Percentiles rank a stretch among this genome's conserved stretches.
phyloP scores from a whole-genome alignment of 202 grass and related monocot genomes.

The Panicum hallii region DNA sequence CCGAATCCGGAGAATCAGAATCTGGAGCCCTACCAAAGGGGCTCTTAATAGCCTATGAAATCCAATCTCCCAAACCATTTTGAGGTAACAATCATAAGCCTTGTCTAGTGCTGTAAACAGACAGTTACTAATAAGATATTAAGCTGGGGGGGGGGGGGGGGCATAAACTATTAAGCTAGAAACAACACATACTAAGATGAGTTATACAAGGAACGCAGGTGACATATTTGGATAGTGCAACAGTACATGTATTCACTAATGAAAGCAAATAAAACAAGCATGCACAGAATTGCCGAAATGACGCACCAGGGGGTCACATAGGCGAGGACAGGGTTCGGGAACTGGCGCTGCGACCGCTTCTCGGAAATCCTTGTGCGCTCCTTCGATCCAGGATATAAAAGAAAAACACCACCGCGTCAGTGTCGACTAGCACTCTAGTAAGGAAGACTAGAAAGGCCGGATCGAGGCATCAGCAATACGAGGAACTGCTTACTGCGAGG shows the following conservation, averaged over 20 bases:
- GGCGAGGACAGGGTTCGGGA: slow-evolving; percentile 76
- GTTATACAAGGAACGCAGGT: background rate
- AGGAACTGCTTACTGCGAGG: slow-evolving; percentile 58
- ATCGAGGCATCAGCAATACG: background rate
- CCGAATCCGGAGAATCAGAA: too few relatives aligned
- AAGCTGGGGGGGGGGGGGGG: too few relatives aligned
- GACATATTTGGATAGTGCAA: background rate
- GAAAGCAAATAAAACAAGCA: background rate
- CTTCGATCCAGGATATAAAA: slow-evolving; percentile 17
- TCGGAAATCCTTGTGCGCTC: slow-evolving; percentile 69
- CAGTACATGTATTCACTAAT: background rate
- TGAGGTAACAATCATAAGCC: slow-evolving; percentile 14
- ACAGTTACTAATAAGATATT: slow-evolving; percentile 7
- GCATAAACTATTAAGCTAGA: background rate
- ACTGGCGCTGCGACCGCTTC: slow-evolving; percentile 70
- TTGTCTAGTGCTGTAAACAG: background rate
- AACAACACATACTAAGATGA: background rate
- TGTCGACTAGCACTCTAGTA: slow-evolving; percentile 36
- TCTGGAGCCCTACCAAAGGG: too few relatives aligned
- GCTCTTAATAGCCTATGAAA: background rate
- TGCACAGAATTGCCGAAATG: background rate
- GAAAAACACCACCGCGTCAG: background rate
- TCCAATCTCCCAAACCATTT: background rate
- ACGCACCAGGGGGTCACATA: slow-evolving; percentile 87
- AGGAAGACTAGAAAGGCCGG: background rate